Percentiles rank a stretch among this genome's conserved stretches.
Conservation (phyloP, 345 rosid species). For the Acer saccharum region DNA sequence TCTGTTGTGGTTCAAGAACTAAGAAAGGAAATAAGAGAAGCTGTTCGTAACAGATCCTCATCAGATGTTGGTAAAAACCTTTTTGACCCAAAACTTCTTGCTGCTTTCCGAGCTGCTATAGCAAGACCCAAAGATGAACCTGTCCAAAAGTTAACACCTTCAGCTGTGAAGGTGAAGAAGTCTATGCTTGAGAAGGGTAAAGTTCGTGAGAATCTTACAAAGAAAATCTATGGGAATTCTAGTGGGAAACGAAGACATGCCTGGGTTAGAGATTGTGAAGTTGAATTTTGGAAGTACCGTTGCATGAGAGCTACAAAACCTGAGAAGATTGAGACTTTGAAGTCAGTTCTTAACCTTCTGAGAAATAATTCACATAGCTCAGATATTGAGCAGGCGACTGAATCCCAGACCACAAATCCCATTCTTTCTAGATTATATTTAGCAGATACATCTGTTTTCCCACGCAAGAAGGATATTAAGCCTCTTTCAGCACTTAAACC, state of each 20-base stretch:
- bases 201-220: conserved; percentile 92
- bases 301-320: conserved; percentile 73
- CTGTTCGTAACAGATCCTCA: conserved; percentile 67
- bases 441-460: conserved; percentile 96
- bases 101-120: conserved; percentile 88
- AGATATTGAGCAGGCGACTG: conserved; percentile 37
- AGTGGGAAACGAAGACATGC: conserved; percentile 88
- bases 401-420: conserved; percentile 56
- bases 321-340: conserved; percentile 89
- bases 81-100: conserved; percentile 89
- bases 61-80: conserved; percentile 61
- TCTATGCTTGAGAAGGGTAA: conserved; percentile 91
- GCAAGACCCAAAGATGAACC: conserved; percentile 65
- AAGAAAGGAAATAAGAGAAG: conserved; percentile 90
- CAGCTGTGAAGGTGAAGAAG: conserved; percentile 73
- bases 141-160: conserved; percentile 51
- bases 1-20: conserved; percentile 70
- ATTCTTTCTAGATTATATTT: conserved; percentile 90
- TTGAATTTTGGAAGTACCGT: conserved; percentile 98
- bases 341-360: conserved; percentile 82
- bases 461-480: conserved; percentile 79
- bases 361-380: conserved; percentile 53
- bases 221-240: conserved; percentile 82
- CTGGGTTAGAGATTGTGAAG: conserved; percentile 97
- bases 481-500: conserved; percentile 62